These are phyloP conservation scores for Helianthus annuus DNA, from an alignment of 129 eudicot genomes.

Conservation along the genomic window DNA sequence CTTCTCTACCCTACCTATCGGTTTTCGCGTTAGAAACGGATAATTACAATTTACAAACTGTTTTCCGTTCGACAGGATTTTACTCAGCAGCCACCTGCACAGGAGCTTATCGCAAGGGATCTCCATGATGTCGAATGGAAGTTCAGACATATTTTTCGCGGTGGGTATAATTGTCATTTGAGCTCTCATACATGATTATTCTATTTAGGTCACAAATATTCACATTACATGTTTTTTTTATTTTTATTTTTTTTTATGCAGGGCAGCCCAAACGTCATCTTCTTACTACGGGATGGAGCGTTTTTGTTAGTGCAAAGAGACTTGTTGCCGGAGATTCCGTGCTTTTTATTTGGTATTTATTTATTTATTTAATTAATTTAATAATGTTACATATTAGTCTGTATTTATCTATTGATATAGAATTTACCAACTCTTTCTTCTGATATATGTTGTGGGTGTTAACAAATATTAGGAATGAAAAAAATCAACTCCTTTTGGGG, in stretches of 20 bases:
- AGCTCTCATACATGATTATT: not conserved
- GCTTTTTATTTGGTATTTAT: constrained; percentile 83
- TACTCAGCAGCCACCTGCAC: constrained; percentile 95
- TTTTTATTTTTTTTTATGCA: constrained; percentile 41
- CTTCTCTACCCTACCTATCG: not conserved
- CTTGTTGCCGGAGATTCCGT: constrained; percentile 99
- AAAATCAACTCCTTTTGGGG: constrained; percentile 94
- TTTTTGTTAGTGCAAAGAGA: constrained; percentile 97
- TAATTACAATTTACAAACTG: not conserved
- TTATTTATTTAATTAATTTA: constrained; percentile 28
- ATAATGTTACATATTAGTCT: constrained; percentile 6
- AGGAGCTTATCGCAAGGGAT: constrained; percentile 96
- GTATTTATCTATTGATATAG: not conserved
- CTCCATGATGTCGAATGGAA: constrained; percentile 99
- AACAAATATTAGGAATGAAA: constrained; percentile 71
- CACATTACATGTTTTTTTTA: not conserved
- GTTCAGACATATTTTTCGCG: constrained; percentile 95
- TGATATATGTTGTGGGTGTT: not conserved
- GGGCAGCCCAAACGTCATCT: constrained; percentile 99
- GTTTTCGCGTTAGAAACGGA: not conserved
- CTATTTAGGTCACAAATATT: not conserved
- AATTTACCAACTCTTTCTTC: not conserved
- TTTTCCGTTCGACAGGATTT: constrained; percentile 66
- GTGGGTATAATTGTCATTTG: constrained; percentile 33
- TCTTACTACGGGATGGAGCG: constrained; percentile 99